Evolutionary conservation across 306 rosid genomes (phyloP).

Genomic region (Citrullus colocynthis): DNA sequence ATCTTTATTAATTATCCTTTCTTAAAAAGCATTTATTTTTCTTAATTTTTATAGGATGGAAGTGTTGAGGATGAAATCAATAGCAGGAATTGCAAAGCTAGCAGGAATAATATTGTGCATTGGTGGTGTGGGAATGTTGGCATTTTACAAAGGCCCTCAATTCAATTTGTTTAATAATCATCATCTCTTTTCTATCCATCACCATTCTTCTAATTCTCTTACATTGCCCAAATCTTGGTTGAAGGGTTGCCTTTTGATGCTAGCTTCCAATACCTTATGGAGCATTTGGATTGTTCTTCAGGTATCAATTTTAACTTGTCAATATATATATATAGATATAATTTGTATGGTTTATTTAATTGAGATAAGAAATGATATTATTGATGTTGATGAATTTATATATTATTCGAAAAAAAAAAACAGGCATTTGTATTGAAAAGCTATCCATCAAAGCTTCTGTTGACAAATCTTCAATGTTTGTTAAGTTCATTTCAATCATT

Average conservation of each 20-base stretch:
- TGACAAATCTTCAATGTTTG: slow-evolving; percentile 61
- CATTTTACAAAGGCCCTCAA: slow-evolving; percentile 67
- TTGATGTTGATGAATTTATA: too few relatives aligned
- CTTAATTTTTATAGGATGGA: slow-evolving; percentile 37
- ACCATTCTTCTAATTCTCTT: neutral
- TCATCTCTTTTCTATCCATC: slow-evolving; percentile 22
- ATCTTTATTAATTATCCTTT: too few relatives aligned
- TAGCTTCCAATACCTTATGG: slow-evolving; percentile 58
- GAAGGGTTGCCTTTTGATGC: slow-evolving; percentile 75
- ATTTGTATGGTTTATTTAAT: too few relatives aligned
- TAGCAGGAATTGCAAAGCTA: slow-evolving; percentile 49
- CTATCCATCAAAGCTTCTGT: slow-evolving; percentile 70
- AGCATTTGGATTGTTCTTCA: slow-evolving; percentile 70
- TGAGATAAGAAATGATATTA: too few relatives aligned
- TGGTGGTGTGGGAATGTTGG: slow-evolving; percentile 52
- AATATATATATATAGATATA: too few relatives aligned
- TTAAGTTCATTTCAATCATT: slow-evolving; percentile 63
- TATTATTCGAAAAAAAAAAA: neutral
- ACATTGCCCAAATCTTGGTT: slow-evolving; percentile 40
- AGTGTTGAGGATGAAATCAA: slow-evolving; percentile 38
- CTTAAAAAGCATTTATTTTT: too few relatives aligned
- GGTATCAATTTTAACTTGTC: slow-evolving; percentile 18
- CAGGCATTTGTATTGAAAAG: slow-evolving; percentile 45
- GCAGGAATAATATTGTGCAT: slow-evolving; percentile 46
- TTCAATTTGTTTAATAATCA: slow-evolving; percentile 21